A percentile compares a stretch with the other conserved stretches of the same genome.
Conservation (phyloP, 176 grass and related monocot genomes). For the Raddia guianensis region DNA sequence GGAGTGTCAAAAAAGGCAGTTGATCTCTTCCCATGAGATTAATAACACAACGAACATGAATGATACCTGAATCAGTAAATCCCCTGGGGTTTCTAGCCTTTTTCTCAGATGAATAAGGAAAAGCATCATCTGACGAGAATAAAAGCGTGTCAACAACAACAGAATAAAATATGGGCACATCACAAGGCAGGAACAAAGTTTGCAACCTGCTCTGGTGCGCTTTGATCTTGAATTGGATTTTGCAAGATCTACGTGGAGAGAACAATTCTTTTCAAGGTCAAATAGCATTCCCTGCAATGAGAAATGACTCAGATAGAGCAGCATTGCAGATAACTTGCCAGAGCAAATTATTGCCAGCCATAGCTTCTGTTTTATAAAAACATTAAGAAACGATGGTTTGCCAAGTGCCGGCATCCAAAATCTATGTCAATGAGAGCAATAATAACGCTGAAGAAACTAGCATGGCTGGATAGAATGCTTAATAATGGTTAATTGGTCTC, state of each 20-base stretch:
- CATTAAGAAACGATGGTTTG: neutral
- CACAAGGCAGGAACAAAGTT: neutral
- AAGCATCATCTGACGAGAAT: slow-evolving; percentile 48
- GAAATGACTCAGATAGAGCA: neutral
- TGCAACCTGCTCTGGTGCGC: slow-evolving; percentile 72
- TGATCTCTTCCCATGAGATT: neutral
- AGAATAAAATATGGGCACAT: neutral
- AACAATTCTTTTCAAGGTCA: slow-evolving; percentile 87
- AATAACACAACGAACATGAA: slow-evolving; percentile 1
- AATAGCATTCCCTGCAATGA: slow-evolving; percentile 73
- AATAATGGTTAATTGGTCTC: neutral
- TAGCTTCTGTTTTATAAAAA: neutral
- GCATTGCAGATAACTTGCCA: neutral
- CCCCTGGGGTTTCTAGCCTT: slow-evolving; percentile 60
- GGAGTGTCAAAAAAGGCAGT: neutral
- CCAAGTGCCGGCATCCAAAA: neutral
- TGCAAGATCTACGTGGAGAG: slow-evolving; percentile 88
- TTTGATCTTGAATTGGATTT: slow-evolving; percentile 92
- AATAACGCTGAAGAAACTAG: neutral
- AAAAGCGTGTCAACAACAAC: neutral
- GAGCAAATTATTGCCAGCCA: neutral
- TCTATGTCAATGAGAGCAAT: neutral
- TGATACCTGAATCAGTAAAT: slow-evolving; percentile 72
- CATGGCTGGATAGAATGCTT: neutral
- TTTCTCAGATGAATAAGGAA: slow-evolving; percentile 53